Evolutionary conservation across 192 early-diverging fungal genomes (phyloP), one percentile per base, ranked within the genome.

Genomic region (Coemansia sp.): DNA sequence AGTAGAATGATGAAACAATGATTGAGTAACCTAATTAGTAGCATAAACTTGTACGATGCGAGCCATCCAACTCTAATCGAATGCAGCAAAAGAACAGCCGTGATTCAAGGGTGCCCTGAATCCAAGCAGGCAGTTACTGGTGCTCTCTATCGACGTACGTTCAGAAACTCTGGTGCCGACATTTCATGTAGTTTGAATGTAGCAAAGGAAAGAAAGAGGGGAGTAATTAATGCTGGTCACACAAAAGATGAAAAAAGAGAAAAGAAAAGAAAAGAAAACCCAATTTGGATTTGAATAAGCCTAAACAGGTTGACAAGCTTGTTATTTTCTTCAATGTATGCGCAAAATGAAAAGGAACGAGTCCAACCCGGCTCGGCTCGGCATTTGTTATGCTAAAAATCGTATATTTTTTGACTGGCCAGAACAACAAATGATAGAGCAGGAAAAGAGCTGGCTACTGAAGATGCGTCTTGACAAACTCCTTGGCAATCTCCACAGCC

Each of bases 401-500:
- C 15, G 1, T 15, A 15, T 9, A 45, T 45, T 7, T 49, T 49
- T 13, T 13, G 6, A 18, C 18, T 13, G 22, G 22, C 7, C 18
- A 19, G 22, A 19, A 52, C 19, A 22, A 52, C 19, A 52, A 5
- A 52, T 6, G 1, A 49, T n/a, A 43, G 10, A 4, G 1, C 1
- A 43, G 3, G 46, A 6, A 48, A 15, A 8, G 5, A 16, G n/a
- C 0, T 4, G 10, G 15, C 46, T n/a, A 58, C 15, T 58, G 36
- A 1, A 58, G 36, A 40, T 58, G 56, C 15, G 86, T 48, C 69
- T 91, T 78, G 62, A 89, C 95, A 85, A 92, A 95, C 62, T 88
- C 84, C 58, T 85, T 68, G 18, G 95, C 94, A 55, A 87, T 84
- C 18, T 80, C 76, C 10, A 95, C 66, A 22, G 95, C 95, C 72